Base-by-base conservation (phyloP, 352 stramenopile genomes). In the Pythium aquatile region DNA sequence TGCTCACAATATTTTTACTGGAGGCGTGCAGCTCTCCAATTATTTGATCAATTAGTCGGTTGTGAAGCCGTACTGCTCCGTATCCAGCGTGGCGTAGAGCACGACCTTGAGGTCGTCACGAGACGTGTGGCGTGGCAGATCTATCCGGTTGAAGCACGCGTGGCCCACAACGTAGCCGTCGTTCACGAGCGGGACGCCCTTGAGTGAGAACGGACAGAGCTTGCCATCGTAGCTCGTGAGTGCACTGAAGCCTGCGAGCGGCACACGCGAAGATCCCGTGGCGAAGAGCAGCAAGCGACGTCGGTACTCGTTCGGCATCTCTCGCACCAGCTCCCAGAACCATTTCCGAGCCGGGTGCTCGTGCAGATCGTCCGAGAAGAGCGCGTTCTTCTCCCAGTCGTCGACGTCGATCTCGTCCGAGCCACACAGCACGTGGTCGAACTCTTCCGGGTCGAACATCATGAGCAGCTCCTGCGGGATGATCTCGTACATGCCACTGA, bases 371-470 rank as follows among this genome's bases (percentile, higher is more conserved):
- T 68, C 58, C 42, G 75, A 79, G 42, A 79, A 70, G 17, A 71
- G 62, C 1, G 96, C 98, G 68, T 98, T 72, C 5, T 70, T 66
- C 65, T 94, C 87, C 97, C 97, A 99, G 76, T 99, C 97, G 11
- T 94, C 85, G 33, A 99, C 94, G 49, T 98, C 90, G 63, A 99
- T 98, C 73, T 94, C 85, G 5, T 96, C 92, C 40, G 98, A 82
- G n/a, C 97, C 97, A 64, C 96, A 99, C 60, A 99, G 84, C 30
- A 99, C 61, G 57, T 98, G 83, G 69, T 99, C 97, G 6, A 99
- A 79, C 76, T 99, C 96, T 78, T 99, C 95, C 30, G 96, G 96
- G 72, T 99, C 97, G 73, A 99, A 99, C 8, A 98, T 81, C 55
- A 97, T 90, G 29, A 99, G 69, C 49, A 99, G 81, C 29, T 96